Base-by-base conservation (phyloP, 768 basidiomycete species). In the Termitomyces sp. region DNA sequence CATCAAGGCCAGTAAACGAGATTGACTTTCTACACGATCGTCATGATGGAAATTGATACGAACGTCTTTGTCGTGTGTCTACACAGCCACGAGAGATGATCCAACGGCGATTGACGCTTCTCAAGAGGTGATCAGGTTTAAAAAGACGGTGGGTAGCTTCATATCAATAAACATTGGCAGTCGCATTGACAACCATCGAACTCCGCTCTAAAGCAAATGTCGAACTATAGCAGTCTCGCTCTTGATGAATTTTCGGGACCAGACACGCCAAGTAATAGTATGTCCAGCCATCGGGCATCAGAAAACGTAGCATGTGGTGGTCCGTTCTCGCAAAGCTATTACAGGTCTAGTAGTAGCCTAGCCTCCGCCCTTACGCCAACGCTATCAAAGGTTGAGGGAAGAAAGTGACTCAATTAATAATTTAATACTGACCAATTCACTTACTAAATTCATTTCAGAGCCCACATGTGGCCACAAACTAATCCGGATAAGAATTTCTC, bases 311-410 rank as follows among this genome's bases (percentile, higher is more conserved):
- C 44, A 47, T 20, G 35, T 9, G 45, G 32, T 28, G 38, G 30
- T 9, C 58, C 33, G 20, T 24, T 49, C 10, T 54, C 58, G 14
- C 58, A 47, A 22, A 6, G 28, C 36, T 54, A 54, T 38, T 54
- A 48, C 45, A 53, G 49, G 36, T 58, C 58, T 12, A 58, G 58
- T 32, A 58, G 53, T 24, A 58, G 58, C 24, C 38, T 58, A 26
- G 53, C 58, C 6, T 54, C 58, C 9, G 58, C 58, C 13, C 58
- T 58, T 6, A 54, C 58, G 9, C 58, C 58, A 14, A 22, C 44
- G 16, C 30, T 18, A 10, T 33, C 53, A 9, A 53, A 48, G 16
- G 26, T 16, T 10, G 45, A 53, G 3, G 44, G 16, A 13, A 14
- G 6, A 32, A 57, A 43, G 52, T 58, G 14, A 47, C 14, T 24